phyloP scores from a whole-genome alignment of 371 early-diverging fungal genomes.

The Dinochytrium kinnereticum region DNA sequence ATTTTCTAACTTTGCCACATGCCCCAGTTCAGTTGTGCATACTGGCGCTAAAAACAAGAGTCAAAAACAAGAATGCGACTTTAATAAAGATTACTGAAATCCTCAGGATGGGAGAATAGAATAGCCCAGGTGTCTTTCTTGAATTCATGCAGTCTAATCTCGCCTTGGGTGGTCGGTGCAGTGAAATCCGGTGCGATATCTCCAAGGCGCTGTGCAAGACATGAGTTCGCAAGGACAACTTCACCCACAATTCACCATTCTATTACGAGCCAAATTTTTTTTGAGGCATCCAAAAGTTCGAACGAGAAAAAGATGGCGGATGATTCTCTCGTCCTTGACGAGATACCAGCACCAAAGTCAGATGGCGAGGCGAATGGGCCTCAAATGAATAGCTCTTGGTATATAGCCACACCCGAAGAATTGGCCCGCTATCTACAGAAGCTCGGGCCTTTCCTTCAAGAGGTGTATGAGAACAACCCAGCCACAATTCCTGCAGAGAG shows the following conservation, averaged over 20 bases:
- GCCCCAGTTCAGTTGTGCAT: conserved; percentile 95
- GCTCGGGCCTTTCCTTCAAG: neutral
- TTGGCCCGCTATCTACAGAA: neutral
- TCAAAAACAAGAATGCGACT: neutral
- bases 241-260: too few relatives aligned
- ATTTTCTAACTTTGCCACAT: conserved; percentile 77
- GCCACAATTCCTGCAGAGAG: neutral
- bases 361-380: neutral
- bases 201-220: conserved; percentile 33
- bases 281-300: too few relatives aligned
- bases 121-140: conserved; percentile 88
- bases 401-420: neutral
- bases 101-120: conserved; percentile 95
- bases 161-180: conserved; percentile 85
- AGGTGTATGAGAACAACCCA: neutral
- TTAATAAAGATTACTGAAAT: conserved; percentile 68
- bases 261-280: too few relatives aligned
- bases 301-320: neutral
- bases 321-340: neutral
- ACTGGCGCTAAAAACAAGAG: conserved; percentile 70
- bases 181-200: conserved; percentile 68
- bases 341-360: neutral
- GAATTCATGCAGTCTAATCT: conserved; percentile 87
- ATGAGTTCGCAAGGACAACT: neutral
- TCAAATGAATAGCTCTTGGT: neutral